phyloP scores from a whole-genome alignment of 257 asterid genomes.

The Oldenlandia corymbosa region DNA sequence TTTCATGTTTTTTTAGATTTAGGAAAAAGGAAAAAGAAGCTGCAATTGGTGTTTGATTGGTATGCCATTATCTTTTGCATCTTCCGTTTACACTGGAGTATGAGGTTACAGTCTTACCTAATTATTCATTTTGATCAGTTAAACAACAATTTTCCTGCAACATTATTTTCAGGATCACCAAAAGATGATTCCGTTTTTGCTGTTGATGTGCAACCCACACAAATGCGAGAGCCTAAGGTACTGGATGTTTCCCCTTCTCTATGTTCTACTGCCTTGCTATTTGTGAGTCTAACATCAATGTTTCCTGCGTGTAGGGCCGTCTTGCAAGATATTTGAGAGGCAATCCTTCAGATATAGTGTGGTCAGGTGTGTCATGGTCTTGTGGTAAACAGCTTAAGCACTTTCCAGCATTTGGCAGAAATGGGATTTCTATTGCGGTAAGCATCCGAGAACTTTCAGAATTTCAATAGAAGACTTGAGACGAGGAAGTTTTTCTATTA shows the following conservation, averaged over 20 bases:
- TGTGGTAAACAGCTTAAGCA: constrained; percentile 95
- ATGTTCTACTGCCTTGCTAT: constrained; percentile 10
- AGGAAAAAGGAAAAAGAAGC: background rate
- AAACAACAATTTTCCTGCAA: background rate
- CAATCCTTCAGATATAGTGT: constrained; percentile 60
- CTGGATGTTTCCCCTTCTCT: background rate
- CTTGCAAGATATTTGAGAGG: constrained; percentile 57
- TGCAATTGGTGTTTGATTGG: too few relatives aligned
- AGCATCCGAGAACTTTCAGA: constrained; percentile 23
- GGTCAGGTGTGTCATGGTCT: constrained; percentile 89
- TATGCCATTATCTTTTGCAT: background rate
- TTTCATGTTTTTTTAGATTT: background rate
- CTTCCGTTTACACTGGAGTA: background rate
- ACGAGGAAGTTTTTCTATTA: background rate
- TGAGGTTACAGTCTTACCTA: background rate
- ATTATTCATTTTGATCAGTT: background rate
- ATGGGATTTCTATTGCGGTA: constrained; percentile 76
- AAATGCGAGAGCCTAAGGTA: constrained; percentile 64
- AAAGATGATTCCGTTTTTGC: constrained; percentile 46
- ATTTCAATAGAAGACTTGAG: background rate
- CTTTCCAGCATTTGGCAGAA: constrained; percentile 73
- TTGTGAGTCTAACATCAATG: constrained; percentile 13
- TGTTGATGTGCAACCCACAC: constrained; percentile 39
- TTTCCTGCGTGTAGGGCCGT: constrained; percentile 45
- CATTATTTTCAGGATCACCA: constrained; percentile 49